Conservation (phyloP, 805 yeast genomes). For the Yamadazyma laniorum region DNA sequence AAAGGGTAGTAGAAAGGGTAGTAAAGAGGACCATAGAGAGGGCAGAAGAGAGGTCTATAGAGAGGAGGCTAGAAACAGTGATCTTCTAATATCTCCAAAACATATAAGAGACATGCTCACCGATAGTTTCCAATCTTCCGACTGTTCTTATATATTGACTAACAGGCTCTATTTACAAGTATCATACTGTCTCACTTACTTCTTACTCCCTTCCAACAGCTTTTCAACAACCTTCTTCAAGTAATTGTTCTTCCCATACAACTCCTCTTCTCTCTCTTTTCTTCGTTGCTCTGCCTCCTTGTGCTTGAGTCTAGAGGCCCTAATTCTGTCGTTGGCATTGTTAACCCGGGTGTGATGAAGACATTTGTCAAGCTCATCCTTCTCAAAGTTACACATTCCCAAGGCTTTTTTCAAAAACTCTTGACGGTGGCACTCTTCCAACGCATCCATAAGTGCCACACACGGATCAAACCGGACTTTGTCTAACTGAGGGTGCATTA, state of each 20-base stretch:
- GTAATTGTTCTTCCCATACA: slow-evolving; percentile 72
- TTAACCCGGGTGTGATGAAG: slow-evolving; percentile 72
- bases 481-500: slow-evolving; percentile 48
- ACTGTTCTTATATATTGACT: too few relatives aligned
- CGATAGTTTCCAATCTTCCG: too few relatives aligned
- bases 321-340: slow-evolving; percentile 55
- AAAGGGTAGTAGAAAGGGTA: not conserved
- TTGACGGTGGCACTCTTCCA: slow-evolving; percentile 81
- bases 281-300: slow-evolving; percentile 54
- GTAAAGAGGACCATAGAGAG: not conserved
- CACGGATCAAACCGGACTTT: slow-evolving; percentile 54
- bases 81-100: too few relatives aligned
- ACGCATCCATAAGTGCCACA: slow-evolving; percentile 75
- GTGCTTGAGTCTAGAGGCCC: slow-evolving; percentile 55
- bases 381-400: slow-evolving; percentile 83
- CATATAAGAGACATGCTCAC: too few relatives aligned
- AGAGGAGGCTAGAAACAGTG: too few relatives aligned
- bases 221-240: slow-evolving; percentile 60
- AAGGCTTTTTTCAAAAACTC: slow-evolving; percentile 67
- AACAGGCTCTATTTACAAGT: slow-evolving; percentile 2
- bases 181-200: not conserved
- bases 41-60: slow-evolving; percentile 1
- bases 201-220: slow-evolving; percentile 18
- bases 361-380: slow-evolving; percentile 76
- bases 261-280: slow-evolving; percentile 69